Percentiles rank a stretch among this genome's conserved stretches.
Conservation (phyloP, 148 eudicot genomes). For the Rhododendron williamsianum region DNA sequence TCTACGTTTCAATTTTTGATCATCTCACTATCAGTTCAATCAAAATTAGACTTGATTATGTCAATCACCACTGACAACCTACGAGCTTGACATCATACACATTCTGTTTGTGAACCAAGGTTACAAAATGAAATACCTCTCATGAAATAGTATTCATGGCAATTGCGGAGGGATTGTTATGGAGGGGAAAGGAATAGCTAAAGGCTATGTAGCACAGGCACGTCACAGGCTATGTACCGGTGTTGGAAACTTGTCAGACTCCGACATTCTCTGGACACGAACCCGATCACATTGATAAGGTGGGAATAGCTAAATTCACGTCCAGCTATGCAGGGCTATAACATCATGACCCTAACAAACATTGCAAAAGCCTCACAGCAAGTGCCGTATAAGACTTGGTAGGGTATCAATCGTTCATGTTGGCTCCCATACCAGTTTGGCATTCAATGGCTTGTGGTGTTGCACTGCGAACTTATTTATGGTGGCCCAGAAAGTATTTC, state of each 20-base stretch:
- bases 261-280: background rate
- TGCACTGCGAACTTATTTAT: background rate
- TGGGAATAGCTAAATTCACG: background rate
- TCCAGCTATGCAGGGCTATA: background rate
- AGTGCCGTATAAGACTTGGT: background rate
- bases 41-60: background rate
- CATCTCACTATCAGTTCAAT: background rate
- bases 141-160: background rate
- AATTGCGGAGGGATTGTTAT: background rate
- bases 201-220: background rate
- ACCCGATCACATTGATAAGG: background rate
- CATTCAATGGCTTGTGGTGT: background rate
- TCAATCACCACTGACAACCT: background rate
- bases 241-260: background rate
- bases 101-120: background rate
- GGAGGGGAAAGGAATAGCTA: background rate
- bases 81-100: background rate
- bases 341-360: background rate
- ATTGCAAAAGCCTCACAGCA: background rate
- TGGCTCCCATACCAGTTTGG: background rate
- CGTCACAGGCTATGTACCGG: background rate
- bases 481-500: background rate
- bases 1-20: background rate
- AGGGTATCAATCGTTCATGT: background rate
- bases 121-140: background rate